Evolutionary conservation across 2,329 filamentous ascomycete species (phyloP), one percentile per base, ranked within the genome.

Genomic region (Calonectria montana): DNA sequence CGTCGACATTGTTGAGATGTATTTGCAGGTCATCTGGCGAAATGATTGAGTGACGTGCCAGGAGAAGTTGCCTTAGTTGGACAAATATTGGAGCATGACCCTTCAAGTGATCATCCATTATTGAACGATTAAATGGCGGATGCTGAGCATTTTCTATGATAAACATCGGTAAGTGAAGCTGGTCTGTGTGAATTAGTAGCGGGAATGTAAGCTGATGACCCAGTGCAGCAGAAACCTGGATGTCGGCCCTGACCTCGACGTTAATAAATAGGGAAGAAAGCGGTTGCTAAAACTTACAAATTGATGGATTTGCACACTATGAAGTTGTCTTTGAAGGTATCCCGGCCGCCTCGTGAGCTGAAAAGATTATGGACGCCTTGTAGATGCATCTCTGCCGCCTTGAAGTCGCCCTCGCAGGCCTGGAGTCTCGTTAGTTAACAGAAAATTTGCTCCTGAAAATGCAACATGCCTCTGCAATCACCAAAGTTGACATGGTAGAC

Each of bases 281-380:
- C 15, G 1, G 35, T 37, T 2, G 3, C 2, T 8, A 12, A 47
- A 25, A 35, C 65, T n/a, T 50, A 67, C 65, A 67, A 18, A 50
- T 62, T 67, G 21, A 67, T 62, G 31, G 65, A 67, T 23, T 67
- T 67, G 65, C 65, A 62, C 41, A 62, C 13, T 31, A 67, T 39
- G 3, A 62, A 41, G 1, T 67, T 9, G 23, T 39, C 23, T 23
- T 50, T 50, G 29, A 67, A 62, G 8, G 39, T 48, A 0, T 41
- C 41, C 16, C 1, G 41, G 21, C 55, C 53, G 15, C 65, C 65
- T n/a, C 43, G 13, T 41, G 65, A 67, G 12, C 3, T 67, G 27
- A 50, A 37, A 2, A 67, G 21, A 31, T 61, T 29, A 7, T 67
- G 65, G 15, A 67, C 65, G 21, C 27, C 41, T 18, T 13, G 53